Evolutionary conservation across 305 asterid genomes (phyloP), one percentile per base, ranked within the genome.

Genomic region (Coffea humblotiana): DNA sequence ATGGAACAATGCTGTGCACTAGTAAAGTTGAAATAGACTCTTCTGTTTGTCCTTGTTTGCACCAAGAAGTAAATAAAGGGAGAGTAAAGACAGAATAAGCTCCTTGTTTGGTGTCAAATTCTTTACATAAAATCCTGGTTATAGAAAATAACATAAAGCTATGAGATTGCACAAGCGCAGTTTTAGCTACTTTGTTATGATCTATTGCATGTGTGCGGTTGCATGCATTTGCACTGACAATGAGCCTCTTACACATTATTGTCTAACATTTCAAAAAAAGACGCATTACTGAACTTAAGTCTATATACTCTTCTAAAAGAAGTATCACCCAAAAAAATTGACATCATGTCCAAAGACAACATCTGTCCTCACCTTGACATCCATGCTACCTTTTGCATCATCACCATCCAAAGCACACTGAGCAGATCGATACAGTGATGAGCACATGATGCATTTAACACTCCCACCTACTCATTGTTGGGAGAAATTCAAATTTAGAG

Each of bases 361-460:
- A 49, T 47, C 4, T 69, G 54, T 65, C 23, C 29, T n/a, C 76
- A 65, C 77, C 71, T 43, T 74, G 5, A 68, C 69, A 69, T 75
- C 78, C 69, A 65, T 29, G 12, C 45, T 48, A 68, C 72, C 82
- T 76, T 77, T 23, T 80, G 68, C 61, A 48, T 61, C 71, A 47
- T 48, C 71, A 64, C 56, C 79, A 76, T 49, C 23, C 23, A 71
- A 80, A 64, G 47, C 35, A 78, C 16, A 60, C 47, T 73, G 77
- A 72, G 77, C 51, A 71, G 72, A 70, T 61, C 32, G 82, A 79
- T 72, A 76, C 75, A 76, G 65, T 4, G 80, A 71, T 37, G 32
- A 54, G 47, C 68, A 56, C 74, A 47, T 12, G 78, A 74, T 74
- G 72, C 54, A 69, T 73, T 40, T 66, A 56, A 72, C 49, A 78